Evolutionary conservation across 805 yeast genomes (phyloP).

Genomic region (Teunomyces kruisii): DNA sequence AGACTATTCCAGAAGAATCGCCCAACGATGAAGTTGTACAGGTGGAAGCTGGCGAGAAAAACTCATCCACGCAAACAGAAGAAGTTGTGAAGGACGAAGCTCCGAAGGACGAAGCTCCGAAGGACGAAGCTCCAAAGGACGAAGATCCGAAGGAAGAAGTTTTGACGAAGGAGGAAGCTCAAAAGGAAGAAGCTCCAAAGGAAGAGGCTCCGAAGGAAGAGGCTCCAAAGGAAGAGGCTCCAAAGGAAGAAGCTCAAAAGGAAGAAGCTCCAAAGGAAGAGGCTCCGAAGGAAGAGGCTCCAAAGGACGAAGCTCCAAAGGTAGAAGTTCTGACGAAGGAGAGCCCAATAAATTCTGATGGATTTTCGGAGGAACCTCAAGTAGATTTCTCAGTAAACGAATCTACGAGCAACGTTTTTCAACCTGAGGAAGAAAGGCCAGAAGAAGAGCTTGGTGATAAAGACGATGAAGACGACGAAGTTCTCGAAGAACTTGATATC

Average conservation of each 20-base stretch:
- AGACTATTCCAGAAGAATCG: background rate
- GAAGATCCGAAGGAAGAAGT: background rate
- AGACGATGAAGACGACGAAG: background rate
- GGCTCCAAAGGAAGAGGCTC: background rate
- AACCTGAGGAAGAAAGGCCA: no score
- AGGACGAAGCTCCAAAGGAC: background rate
- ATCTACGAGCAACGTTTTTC: no score
- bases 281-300: conserved; percentile 4
- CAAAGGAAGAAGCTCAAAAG: no score
- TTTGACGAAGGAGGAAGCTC: background rate
- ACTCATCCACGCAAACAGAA: background rate
- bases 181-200: background rate
- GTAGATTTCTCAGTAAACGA: no score
- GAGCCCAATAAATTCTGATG: no score
- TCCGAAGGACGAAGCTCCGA: background rate
- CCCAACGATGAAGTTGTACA: background rate
- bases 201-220: conserved; percentile 4
- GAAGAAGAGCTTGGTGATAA: background rate
- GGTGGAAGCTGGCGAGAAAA: no score
- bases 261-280: background rate
- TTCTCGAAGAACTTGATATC: background rate
- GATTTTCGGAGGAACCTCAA: no score
- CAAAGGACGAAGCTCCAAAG: conserved; percentile 4
- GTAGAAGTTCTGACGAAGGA: no score
- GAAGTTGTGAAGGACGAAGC: no score